Base-by-base conservation (phyloP, 2,329 filamentous ascomycete genomes). In the Karstenula rhodostoma region DNA sequence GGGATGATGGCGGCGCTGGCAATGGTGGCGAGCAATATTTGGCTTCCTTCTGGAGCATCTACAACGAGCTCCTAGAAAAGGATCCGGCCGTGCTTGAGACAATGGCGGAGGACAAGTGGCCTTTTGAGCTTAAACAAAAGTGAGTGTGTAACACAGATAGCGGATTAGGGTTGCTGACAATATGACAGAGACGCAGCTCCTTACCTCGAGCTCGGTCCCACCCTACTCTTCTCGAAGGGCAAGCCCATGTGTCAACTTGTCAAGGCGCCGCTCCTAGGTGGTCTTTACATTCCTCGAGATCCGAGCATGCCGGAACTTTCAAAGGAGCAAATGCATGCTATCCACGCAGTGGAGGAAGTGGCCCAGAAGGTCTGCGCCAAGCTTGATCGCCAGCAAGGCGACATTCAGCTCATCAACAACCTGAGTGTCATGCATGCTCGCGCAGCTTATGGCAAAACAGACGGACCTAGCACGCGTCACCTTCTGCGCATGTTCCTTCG, bases 401-500 rank as follows among this genome's bases (percentile, higher is more conserved):
- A 78, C 52, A 75, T 78, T 33, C 75, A 77, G 54, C 74, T 75
- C 58, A 65, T 78, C 64, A 71, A 78, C 62, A 78, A 78, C 49
- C 50, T 77, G 53, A 71, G 72, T 59, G 67, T 78, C 52, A 69
- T 78, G 72, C 76, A 78, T 60, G 76, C 76, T 49, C 74, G 76
- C 22, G 62, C 71, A 32, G 76, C 69, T 13, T 78, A 77, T 56
- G 72, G 73, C 37, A 57, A 55, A n/a, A 63, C 63, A 43, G 57
- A 61, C 43, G 52, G 67, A 51, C 64, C 67, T 5, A 77, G 74
- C 59, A 65, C 63, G 51, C 73, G 76, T 33, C 76, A 78, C 59
- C 67, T 77, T 25, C 67, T 77, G 43, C 73, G 76, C 57, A 74
- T 78, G 75, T 78, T 78, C 63, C 71, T 78, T 47, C 70, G 75